Evolutionary conservation across 768 basidiomycete genomes (phyloP).

Genomic region (Mycena albidolilacea): DNA sequence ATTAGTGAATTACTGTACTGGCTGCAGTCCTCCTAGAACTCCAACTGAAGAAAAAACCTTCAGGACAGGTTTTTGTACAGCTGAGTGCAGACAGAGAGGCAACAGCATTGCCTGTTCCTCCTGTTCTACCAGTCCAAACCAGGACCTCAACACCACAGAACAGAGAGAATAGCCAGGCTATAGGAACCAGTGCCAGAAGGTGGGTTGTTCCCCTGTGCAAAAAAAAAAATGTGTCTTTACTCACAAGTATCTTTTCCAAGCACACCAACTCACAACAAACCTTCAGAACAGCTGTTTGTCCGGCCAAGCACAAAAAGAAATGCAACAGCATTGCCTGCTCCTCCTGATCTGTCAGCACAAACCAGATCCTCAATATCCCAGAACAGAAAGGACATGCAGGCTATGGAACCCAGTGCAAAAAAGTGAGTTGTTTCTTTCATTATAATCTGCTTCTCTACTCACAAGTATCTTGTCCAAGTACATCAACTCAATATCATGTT

Average conservation of each 20-base stretch:
- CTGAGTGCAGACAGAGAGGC: neutral
- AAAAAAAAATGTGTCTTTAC: conserved; percentile 1
- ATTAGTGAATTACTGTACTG: conserved; percentile 1
- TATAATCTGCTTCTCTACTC: conserved; percentile 1
- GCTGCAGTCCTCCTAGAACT: neutral
- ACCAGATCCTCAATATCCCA: too few relatives aligned
- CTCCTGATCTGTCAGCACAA: too few relatives aligned
- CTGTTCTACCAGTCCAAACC: conserved; percentile 1
- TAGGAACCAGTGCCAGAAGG: conserved; percentile 3
- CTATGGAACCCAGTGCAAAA: neutral
- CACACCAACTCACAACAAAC: conserved; percentile 10
- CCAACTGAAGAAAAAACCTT: neutral
- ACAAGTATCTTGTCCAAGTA: neutral
- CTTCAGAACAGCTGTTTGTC: too few relatives aligned
- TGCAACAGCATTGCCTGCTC: neutral
- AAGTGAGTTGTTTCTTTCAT: neutral
- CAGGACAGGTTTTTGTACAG: conserved; percentile 6
- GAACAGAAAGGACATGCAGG: neutral
- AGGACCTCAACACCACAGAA: conserved; percentile 1
- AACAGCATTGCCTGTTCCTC: conserved; percentile 4
- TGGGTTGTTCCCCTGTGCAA: neutral
- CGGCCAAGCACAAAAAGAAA: too few relatives aligned
- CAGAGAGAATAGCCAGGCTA: too few relatives aligned
- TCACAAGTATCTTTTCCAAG: neutral
- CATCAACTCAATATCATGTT: neutral